Percentiles rank a stretch among this genome's conserved stretches.
phyloP scores from a whole-genome alignment of 176 grass and related monocot genomes.

The Ensete ventricosum region DNA sequence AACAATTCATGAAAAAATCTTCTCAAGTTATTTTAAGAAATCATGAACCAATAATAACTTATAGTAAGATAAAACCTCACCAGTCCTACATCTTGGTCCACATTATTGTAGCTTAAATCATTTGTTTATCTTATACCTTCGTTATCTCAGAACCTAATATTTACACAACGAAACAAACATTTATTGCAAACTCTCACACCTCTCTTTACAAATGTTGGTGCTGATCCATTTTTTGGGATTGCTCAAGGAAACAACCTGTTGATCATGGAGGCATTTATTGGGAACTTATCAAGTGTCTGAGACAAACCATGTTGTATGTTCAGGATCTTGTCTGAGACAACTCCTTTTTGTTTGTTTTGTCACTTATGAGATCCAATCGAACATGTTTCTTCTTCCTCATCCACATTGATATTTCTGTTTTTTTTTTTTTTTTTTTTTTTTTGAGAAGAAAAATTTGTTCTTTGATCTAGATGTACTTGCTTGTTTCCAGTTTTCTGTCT shows the following conservation, averaged over 20 bases:
- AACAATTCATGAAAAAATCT: too few relatives aligned
- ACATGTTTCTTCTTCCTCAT: background rate
- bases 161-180: background rate
- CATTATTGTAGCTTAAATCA: too few relatives aligned
- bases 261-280: background rate
- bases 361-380: background rate
- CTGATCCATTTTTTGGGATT: background rate
- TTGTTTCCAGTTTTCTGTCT: too few relatives aligned
- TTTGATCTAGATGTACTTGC: too few relatives aligned
- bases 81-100: too few relatives aligned
- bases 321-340: background rate
- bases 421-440: too few relatives aligned
- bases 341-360: background rate
- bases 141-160: background rate
- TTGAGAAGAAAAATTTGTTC: too few relatives aligned
- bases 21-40: too few relatives aligned
- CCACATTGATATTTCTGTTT: background rate
- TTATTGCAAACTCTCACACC: background rate
- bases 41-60: too few relatives aligned
- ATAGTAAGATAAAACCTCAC: too few relatives aligned
- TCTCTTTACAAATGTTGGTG: background rate
- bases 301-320: background rate
- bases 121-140: too few relatives aligned
- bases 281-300: background rate
- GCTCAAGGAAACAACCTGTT: background rate